Percentiles rank a stretch among this genome's conserved stretches.
phyloP scores from a whole-genome alignment of 768 basidiomycete genomes.

The Megacollybia marginata region DNA sequence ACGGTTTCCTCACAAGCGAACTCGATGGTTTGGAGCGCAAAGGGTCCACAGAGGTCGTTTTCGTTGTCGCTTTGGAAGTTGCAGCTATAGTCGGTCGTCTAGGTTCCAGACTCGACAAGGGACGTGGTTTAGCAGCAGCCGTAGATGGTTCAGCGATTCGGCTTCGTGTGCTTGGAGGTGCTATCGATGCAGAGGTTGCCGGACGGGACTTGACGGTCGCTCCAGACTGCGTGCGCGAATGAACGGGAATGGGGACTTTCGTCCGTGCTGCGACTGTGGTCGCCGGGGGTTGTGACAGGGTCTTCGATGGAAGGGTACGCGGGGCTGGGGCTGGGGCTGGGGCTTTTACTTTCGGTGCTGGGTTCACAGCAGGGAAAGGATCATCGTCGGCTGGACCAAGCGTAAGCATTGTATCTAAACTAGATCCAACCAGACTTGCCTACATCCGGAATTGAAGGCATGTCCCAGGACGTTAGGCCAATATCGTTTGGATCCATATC shows the following conservation, averaged over 20 bases:
- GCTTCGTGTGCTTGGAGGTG: neutral
- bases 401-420: neutral
- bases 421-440: constrained; percentile 10
- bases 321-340: neutral
- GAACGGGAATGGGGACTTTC: neutral
- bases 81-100: neutral
- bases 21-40: neutral
- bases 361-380: constrained; percentile 16
- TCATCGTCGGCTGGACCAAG: constrained; percentile 18
- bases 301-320: neutral
- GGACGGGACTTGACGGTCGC: neutral
- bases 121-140: neutral
- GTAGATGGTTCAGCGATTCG: neutral
- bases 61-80: too few species aligned
- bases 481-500: constrained; percentile 18
- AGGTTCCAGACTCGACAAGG: neutral
- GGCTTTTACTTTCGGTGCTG: neutral
- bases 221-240: neutral
- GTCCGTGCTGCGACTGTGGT: neutral
- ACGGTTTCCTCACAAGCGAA: neutral
- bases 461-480: constrained; percentile 19
- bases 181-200: neutral
- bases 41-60: neutral
- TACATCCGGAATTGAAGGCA: constrained; percentile 20
- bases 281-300: constrained; percentile 1